Conservation (phyloP, 106 monocot genomes). For the Dioscorea zingiberensis region DNA sequence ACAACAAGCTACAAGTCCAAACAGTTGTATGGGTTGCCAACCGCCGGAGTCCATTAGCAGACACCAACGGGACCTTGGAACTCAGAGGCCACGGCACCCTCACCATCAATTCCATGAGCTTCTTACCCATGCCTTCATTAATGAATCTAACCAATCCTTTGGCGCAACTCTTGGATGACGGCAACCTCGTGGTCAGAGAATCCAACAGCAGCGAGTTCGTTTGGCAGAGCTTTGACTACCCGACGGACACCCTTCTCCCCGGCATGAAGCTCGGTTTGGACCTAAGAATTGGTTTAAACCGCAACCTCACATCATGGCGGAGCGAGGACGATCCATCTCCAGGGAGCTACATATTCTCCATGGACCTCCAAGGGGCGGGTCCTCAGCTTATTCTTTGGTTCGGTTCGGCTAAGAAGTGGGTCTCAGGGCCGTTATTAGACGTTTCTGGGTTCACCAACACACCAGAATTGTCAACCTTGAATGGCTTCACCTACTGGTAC, state of each 20-base stretch:
- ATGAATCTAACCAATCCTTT: background rate
- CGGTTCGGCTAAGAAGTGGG: slow-evolving; percentile 11
- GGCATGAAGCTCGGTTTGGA: slow-evolving; percentile 33
- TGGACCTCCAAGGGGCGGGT: slow-evolving; percentile 19
- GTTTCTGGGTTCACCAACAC: slow-evolving; percentile 25
- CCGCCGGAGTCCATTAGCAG: slow-evolving; percentile 15
- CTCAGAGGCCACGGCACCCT: background rate
- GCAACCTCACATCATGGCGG: slow-evolving; percentile 38
- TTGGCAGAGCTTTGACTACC: too few relatives aligned
- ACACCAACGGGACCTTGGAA: slow-evolving; percentile 1
- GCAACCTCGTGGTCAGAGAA: slow-evolving; percentile 55
- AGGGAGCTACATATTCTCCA: slow-evolving; percentile 31
- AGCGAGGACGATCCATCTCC: slow-evolving; percentile 31
- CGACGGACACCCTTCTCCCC: slow-evolving; percentile 27
- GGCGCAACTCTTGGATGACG: slow-evolving; percentile 9
- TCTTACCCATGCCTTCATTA: slow-evolving; percentile 4
- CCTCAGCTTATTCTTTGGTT: slow-evolving; percentile 28
- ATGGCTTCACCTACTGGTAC: background rate
- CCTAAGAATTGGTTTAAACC: slow-evolving; percentile 1
- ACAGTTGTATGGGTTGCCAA: slow-evolving; percentile 50
- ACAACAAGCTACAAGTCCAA: slow-evolving; percentile 9
- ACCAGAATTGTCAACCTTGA: background rate
- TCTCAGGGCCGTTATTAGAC: slow-evolving; percentile 42
- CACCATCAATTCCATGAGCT: background rate
- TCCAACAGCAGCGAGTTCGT: slow-evolving; percentile 22